Base-by-base conservation (phyloP, 176 grass and related monocot genomes). In the Chrysopogon serrulatus region DNA sequence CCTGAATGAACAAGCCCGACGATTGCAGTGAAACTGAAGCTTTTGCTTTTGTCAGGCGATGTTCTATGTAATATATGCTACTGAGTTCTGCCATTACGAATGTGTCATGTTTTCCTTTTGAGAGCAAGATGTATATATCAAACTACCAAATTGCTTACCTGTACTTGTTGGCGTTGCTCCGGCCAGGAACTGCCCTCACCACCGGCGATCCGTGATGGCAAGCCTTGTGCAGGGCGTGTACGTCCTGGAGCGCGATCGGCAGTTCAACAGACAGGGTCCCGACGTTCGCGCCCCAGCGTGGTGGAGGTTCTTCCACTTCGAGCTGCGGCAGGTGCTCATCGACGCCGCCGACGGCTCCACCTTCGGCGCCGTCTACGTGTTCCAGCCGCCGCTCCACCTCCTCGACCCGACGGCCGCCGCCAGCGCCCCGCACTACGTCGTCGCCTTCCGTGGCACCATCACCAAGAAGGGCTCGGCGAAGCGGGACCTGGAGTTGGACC, bases 401-500 rank as follows among this genome's bases (percentile, higher is more conserved):
- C 59, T 44, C 7, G 26, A 72, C 33, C 72, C 80, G 21, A 10
- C 40, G 7, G 60, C 74, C 21, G 49, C 74, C 65, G 71, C 70
- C 51, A 33, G 53, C 51, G 77, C 85, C 59, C 94, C 89, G 1
- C 68, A 70, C 63, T 88, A 78, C 83, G 89, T 97, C 21, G 77
- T 93, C 49, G 89, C 91, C 41, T 93, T 97, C 83, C 69, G 94
- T 42, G 87, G 94, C 73, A 91, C 89, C 32, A 53, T 97, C 78
- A 35, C 51, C 26, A 88, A 91, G 74, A 93, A 93, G 63, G 33
- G 76, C 35, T 84, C 86, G 17, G 43, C 68, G 8, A 49, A 30
- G 21, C 84, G 82, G 23, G 91, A 97, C 74, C 57, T 93, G 2
- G 5, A 41, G 71, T 73, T 96, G 18, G 59, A 87, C 85, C 32